Evolutionary conservation across 352 stramenopile genomes (phyloP).

Genomic region (Globisporangium paroecandrum): DNA sequence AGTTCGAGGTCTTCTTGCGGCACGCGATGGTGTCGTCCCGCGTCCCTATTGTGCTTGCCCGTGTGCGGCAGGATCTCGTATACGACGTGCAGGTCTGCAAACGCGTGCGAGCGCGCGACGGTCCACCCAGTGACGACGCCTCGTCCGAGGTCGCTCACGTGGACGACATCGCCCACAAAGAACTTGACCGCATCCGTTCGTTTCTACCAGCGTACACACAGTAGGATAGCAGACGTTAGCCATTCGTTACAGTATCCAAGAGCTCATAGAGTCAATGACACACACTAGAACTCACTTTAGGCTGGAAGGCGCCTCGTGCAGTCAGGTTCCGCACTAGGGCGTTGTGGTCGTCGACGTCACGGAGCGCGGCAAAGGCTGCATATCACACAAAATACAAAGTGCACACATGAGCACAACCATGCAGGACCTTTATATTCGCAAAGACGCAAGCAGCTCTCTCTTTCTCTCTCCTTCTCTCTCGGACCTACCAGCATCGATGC

Average conservation of each 20-base stretch:
- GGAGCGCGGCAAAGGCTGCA: constrained; percentile 50
- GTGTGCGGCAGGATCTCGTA: constrained; percentile 72
- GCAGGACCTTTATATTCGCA: not conserved
- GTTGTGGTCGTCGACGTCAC: constrained; percentile 69
- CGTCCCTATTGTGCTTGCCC: constrained; percentile 44
- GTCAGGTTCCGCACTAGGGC: constrained; percentile 48
- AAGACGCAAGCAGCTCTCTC: no score
- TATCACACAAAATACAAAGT: constrained; percentile 1
- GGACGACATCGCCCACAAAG: constrained; percentile 64
- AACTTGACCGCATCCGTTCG: constrained; percentile 51
- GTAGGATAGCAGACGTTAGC: not conserved
- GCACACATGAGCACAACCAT: not conserved
- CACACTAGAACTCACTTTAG: constrained; percentile 36
- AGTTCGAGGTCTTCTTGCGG: constrained; percentile 51
- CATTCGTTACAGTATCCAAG: not conserved
- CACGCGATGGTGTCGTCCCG: constrained; percentile 50
- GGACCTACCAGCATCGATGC: constrained; percentile 49
- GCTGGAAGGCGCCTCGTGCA: constrained; percentile 39
- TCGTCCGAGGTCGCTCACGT: constrained; percentile 43
- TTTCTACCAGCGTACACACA: constrained; percentile 25
- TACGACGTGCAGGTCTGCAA: constrained; percentile 37
- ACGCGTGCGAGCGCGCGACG: constrained; percentile 31
- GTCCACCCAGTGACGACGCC: constrained; percentile 70
- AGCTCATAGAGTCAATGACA: not conserved
- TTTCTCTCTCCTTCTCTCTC: not conserved